phyloP scores from a whole-genome alignment of 73 alveolate genomes.

The Durusdinium trenchii region DNA sequence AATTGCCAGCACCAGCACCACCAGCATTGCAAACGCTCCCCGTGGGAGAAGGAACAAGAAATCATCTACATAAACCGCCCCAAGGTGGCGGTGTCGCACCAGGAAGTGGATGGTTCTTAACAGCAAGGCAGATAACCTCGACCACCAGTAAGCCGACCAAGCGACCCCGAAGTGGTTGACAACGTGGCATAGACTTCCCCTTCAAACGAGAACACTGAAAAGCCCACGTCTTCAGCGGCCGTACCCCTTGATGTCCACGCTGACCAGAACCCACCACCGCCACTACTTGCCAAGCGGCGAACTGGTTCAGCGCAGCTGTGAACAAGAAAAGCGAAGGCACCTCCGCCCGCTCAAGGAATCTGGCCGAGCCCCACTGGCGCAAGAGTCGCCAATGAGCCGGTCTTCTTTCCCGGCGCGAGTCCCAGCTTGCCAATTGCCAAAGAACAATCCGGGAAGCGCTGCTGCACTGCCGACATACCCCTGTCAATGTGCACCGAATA shows the following conservation, averaged over 20 bases:
- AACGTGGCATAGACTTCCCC: too few species aligned
- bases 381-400: constrained; percentile 25
- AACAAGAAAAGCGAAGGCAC: not conserved
- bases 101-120: not conserved
- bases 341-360: not conserved
- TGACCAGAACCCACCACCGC: not conserved
- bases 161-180: not conserved
- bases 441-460: too few species aligned
- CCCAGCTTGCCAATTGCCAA: constrained; percentile 49
- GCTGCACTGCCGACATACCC: not conserved
- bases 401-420: not conserved
- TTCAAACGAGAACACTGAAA: not conserved
- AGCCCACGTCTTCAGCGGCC: not conserved
- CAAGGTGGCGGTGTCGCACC: not conserved
- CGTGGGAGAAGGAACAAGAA: not conserved
- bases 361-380: not conserved
- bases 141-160: not conserved
- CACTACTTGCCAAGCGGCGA: not conserved
- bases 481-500: not conserved
- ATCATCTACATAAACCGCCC: constrained; percentile 40
- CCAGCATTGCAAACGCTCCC: not conserved
- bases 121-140: not conserved
- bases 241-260: not conserved
- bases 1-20: not conserved
- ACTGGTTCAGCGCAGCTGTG: not conserved